Percentiles rank a stretch among this genome's conserved stretches.
Conservation (phyloP, 768 basidiomycete genomes). For the Holtermanniella nyarrowii region DNA sequence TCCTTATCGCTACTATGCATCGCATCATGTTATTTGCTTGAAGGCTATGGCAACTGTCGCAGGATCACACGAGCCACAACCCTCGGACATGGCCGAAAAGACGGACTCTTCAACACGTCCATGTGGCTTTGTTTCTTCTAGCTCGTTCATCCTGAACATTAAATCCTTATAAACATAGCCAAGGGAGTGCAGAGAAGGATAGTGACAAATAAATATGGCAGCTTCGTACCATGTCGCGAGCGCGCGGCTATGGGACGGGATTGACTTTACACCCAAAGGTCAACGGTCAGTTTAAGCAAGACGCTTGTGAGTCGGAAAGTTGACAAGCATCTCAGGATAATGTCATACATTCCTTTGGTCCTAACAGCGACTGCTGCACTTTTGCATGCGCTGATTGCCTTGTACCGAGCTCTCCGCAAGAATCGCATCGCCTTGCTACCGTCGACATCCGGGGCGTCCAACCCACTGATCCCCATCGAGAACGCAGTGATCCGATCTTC, state of each 20-base stretch:
- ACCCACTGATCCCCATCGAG: slow-evolving; percentile 19
- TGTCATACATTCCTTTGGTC: slow-evolving; percentile 14
- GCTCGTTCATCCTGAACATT: too few relatives aligned
- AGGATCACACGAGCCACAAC: too few relatives aligned
- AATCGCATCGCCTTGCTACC: slow-evolving; percentile 16
- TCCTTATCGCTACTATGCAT: too few relatives aligned
- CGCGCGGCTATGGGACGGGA: slow-evolving; percentile 26
- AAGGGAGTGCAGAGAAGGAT: too few relatives aligned
- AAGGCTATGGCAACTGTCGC: too few relatives aligned
- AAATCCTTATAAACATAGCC: too few relatives aligned
- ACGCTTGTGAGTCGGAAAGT: background rate
- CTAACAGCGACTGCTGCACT: slow-evolving; percentile 3
- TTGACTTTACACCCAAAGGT: slow-evolving; percentile 16
- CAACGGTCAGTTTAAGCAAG: background rate
- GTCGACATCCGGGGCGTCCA: slow-evolving; percentile 8
- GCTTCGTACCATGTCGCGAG: too few relatives aligned
- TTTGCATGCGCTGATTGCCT: background rate
- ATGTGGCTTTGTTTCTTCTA: too few relatives aligned
- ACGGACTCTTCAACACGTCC: too few relatives aligned
- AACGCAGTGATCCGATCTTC: slow-evolving; percentile 23
- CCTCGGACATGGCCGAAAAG: too few relatives aligned
- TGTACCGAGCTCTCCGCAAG: slow-evolving; percentile 1
- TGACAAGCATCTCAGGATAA: slow-evolving; percentile 10
- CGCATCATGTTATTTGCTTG: too few relatives aligned
- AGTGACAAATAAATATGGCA: too few relatives aligned